Conservation (phyloP, 176 grass and related monocot species). For the Zea luxurians region DNA sequence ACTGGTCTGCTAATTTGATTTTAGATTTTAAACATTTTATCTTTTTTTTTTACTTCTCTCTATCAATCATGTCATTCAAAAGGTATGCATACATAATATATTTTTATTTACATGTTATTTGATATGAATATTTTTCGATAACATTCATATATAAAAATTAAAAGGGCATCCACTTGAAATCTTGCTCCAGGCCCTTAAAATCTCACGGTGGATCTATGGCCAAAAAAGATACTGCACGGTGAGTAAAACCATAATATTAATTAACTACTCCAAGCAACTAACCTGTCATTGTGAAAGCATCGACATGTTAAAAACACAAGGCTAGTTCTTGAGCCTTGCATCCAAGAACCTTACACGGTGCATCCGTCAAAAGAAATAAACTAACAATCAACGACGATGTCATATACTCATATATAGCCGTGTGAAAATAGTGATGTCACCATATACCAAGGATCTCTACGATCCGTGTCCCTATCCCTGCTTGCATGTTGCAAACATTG, state of each 20-base stretch:
- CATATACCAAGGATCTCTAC: neutral
- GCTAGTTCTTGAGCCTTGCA: neutral
- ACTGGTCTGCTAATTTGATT: too few species aligned
- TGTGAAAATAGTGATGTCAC: neutral
- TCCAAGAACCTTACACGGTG: neutral
- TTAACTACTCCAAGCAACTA: neutral
- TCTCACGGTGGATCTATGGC: neutral
- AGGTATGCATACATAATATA: too few species aligned
- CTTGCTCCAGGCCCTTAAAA: too few species aligned
- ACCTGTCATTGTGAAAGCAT: neutral
- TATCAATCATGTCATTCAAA: too few species aligned
- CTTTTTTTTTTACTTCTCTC: too few species aligned
- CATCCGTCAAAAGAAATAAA: neutral
- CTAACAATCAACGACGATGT: neutral
- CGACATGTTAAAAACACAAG: neutral
- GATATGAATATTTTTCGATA: too few species aligned
- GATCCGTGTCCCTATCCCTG: neutral
- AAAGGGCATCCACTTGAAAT: too few species aligned
- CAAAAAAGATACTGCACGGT: neutral
- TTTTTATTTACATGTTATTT: too few species aligned
- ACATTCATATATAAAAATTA: too few species aligned
- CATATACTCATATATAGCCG: slow-evolving; percentile 17
- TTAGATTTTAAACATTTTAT: too few species aligned
- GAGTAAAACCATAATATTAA: neutral
- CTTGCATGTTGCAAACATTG: neutral